These are phyloP conservation scores for Haplosporangium sp. DNA, from an alignment of 371 early-diverging fungal genomes.

Conservation along the genomic window DNA sequence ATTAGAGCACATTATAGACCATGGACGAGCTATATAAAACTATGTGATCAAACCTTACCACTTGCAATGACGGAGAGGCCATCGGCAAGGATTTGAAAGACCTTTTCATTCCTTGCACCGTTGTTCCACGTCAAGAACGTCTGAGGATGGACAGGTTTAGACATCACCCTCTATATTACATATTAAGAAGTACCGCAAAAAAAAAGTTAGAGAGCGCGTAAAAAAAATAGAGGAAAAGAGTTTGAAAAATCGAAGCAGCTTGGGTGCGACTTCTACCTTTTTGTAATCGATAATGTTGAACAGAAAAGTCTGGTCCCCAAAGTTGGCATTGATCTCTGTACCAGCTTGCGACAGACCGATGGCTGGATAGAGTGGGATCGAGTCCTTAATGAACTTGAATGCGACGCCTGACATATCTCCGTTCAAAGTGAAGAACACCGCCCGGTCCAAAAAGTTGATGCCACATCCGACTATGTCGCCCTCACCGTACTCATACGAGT, in stretches of 20 bases:
- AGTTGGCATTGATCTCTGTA: constrained; percentile 53
- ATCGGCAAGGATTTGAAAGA: constrained; percentile 33
- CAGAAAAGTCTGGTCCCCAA: constrained; percentile 50
- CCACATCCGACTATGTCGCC: constrained; percentile 49
- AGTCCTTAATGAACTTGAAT: constrained; percentile 46
- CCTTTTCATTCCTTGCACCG: constrained; percentile 26
- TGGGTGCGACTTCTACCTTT: constrained; percentile 20
- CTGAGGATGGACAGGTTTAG: constrained; percentile 12
- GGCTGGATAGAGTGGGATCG: constrained; percentile 50
- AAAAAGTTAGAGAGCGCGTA: not conserved
- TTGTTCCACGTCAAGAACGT: constrained; percentile 32
- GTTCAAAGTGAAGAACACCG: constrained; percentile 49
- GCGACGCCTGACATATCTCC: constrained; percentile 48
- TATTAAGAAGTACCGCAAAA: too few relatives aligned
- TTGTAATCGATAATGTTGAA: constrained; percentile 51
- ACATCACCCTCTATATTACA: constrained; percentile 22
- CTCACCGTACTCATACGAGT: constrained; percentile 30
- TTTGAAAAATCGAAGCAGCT: too few relatives aligned
- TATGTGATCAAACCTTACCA: constrained; percentile 9
- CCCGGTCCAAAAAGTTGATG: constrained; percentile 39
- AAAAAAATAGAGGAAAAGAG: not conserved
- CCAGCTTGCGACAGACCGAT: constrained; percentile 49
- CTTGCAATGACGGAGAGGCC: constrained; percentile 42
- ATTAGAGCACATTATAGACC: not conserved
- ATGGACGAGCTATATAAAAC: not conserved